Base-by-base conservation (phyloP, 164 flowering plant genomes). In the Umbilicus rupestris region DNA sequence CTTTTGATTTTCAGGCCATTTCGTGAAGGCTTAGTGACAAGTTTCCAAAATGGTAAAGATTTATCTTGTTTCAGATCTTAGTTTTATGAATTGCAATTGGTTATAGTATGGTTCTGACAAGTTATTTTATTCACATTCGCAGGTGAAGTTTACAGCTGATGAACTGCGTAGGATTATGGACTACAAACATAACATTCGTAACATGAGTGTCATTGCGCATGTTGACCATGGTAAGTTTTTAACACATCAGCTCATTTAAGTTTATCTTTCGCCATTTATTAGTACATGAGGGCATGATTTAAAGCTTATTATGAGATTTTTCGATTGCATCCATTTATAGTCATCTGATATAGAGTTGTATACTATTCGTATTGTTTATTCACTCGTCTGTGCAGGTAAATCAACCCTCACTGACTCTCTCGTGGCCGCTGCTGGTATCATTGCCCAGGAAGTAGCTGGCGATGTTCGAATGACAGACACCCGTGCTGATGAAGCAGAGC, bases 381-480 rank as follows among this genome's bases (percentile, higher is more conserved):
- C 19, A 47, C 52, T 47, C 22, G 19, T 47, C 22, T 47, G 52
- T 47, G 52, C 52, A 47, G 52, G 52, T 8, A 47, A 47, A 47
- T 82, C 87, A 6, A 82, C 87, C 0, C 87, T 82, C 30, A 84
- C 87, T 3, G 87, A 84, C 57, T 80, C 84, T 30, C 82, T 82
- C 57, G 88, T 79, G 67, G 82, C 82, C 62, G 82, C 82, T 68
- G 82, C 82, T 42, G 82, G 82, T 75, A 84, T 84, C 75, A 84
- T 84, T 69, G 88, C 85, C 2, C 88, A 84, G 69, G 87, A 82
- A 66, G 83, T 78, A 70, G 85, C 88, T 57, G 81, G 81, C 44
- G 85, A 82, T 78, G 85, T 79, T 3, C 78, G 85, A 10, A 80
- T 83, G 84, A 83, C 86, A 6, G 86, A 83, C 69, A 83, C 86